Evolutionary conservation across 2,329 filamentous ascomycete species (phyloP).

Genomic region (Fusarium miscanthi): DNA sequence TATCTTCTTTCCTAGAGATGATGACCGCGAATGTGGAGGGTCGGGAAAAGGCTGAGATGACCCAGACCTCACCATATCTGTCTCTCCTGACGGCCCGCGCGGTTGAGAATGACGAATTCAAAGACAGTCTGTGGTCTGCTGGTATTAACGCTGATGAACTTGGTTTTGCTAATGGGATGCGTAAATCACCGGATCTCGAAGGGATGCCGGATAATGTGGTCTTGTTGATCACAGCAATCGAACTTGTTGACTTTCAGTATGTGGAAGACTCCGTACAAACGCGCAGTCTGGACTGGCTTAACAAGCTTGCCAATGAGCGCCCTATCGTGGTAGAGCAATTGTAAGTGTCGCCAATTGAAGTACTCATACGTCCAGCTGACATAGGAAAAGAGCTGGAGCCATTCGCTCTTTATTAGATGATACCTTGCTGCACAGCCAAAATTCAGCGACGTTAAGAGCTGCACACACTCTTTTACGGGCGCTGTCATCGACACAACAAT

Average conservation of each 20-base stretch:
- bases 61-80: constrained; percentile 66
- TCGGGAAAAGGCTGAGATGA: constrained; percentile 24
- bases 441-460: constrained; percentile 67
- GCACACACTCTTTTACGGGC: constrained; percentile 70
- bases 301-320: constrained; percentile 64
- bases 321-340: constrained; percentile 68
- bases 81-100: constrained; percentile 68
- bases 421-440: constrained; percentile 71
- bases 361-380: constrained; percentile 18
- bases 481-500: constrained; percentile 65
- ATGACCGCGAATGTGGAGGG: constrained; percentile 44
- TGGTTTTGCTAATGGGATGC: constrained; percentile 37
- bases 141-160: constrained; percentile 60
- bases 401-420: constrained; percentile 70
- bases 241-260: constrained; percentile 73
- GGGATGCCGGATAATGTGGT: constrained; percentile 70
- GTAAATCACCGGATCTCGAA: constrained; percentile 49
- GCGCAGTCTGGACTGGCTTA: constrained; percentile 69
- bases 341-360: constrained; percentile 54
- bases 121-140: constrained; percentile 71
- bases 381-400: constrained; percentile 60
- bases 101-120: constrained; percentile 67
- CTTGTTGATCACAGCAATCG: constrained; percentile 71
- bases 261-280: constrained; percentile 72
- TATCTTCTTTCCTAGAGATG: constrained; percentile 68